phyloP scores from a whole-genome alignment of 805 yeast genomes.

The Nakazawaea peltata region DNA sequence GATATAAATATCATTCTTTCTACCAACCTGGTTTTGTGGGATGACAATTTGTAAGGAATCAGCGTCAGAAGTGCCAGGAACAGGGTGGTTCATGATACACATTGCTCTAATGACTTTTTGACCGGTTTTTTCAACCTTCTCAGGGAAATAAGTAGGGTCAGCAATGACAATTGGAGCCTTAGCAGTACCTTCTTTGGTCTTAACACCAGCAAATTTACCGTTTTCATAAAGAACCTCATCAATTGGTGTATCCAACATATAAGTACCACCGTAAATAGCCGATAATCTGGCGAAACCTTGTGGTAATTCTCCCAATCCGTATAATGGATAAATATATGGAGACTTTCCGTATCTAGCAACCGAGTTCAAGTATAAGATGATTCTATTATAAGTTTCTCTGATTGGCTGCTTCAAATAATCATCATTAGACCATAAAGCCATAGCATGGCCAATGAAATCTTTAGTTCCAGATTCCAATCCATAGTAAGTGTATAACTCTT shows the following conservation, averaged over 20 bases:
- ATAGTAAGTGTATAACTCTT: slow-evolving; percentile 79
- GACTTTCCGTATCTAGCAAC: slow-evolving; percentile 95
- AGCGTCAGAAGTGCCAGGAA: slow-evolving; percentile 71
- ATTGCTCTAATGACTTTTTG: slow-evolving; percentile 73
- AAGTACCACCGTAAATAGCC: slow-evolving; percentile 97
- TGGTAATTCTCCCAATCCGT: slow-evolving; percentile 97
- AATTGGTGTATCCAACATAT: slow-evolving; percentile 94
- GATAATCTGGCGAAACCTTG: slow-evolving; percentile 96
- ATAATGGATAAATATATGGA: slow-evolving; percentile 92
- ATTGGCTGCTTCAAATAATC: slow-evolving; percentile 85
- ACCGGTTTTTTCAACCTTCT: slow-evolving; percentile 65
- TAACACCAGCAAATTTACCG: slow-evolving; percentile 77
- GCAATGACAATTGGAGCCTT: slow-evolving; percentile 92
- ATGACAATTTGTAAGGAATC: slow-evolving; percentile 92
- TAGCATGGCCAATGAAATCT: slow-evolving; percentile 96
- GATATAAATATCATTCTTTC: slow-evolving; percentile 90
- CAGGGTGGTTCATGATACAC: slow-evolving; percentile 85
- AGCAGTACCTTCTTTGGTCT: slow-evolving; percentile 86
- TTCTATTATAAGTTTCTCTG: slow-evolving; percentile 82
- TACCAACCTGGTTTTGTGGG: slow-evolving; percentile 90
- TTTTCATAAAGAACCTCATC: slow-evolving; percentile 77
- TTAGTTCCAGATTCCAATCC: slow-evolving; percentile 90
- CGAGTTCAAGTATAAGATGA: slow-evolving; percentile 77
- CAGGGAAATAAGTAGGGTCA: slow-evolving; percentile 96
- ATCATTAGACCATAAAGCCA: slow-evolving; percentile 95